Percentiles rank a stretch among this genome's conserved stretches.
These are phyloP conservation scores for Scytalidium sp. DNA, from an alignment of 2,329 filamentous ascomycete genomes.

Conservation along the genomic window DNA sequence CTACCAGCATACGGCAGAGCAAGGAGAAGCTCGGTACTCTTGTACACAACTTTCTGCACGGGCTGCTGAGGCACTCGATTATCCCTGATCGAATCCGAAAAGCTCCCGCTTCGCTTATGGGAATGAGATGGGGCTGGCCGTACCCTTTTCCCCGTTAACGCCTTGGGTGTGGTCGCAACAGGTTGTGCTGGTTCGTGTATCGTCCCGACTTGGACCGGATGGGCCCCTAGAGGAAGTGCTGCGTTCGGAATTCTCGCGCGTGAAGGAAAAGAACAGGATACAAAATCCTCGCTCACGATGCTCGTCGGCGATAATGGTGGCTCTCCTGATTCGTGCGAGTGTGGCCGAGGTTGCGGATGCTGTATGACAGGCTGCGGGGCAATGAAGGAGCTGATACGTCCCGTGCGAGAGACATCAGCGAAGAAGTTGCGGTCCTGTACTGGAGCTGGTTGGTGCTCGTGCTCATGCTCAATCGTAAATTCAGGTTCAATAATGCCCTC, in stretches of 20 bases:
- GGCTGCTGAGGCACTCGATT: conserved; percentile 40
- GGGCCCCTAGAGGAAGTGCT: conserved; percentile 46
- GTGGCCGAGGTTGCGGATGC: conserved; percentile 15
- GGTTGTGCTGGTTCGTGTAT: conserved; percentile 44
- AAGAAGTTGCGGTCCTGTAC: conserved; percentile 38
- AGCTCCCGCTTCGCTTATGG: conserved; percentile 84
- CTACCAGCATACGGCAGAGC: conserved; percentile 73
- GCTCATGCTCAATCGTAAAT: conserved; percentile 16
- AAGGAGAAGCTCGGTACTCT: conserved; percentile 56
- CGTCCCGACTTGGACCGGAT: conserved; percentile 53
- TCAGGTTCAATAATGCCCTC: conserved; percentile 36
- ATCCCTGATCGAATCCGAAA: conserved; percentile 80
- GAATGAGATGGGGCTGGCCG: conserved; percentile 45
- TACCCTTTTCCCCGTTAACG: conserved; percentile 56
- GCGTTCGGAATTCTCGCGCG: conserved; percentile 42
- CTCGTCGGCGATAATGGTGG: conserved; percentile 51
- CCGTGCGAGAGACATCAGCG: conserved; percentile 43
- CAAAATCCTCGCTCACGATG: conserved; percentile 55
- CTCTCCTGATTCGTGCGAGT: conserved; percentile 16
- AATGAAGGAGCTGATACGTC: conserved; percentile 46
- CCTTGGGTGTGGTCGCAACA: conserved; percentile 56
- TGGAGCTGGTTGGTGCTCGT: conserved; percentile 12
- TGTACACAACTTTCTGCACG: conserved; percentile 46
- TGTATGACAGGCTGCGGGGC: conserved; percentile 11
- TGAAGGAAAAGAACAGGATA: conserved; percentile 62